Evolutionary conservation across 139 green algal genomes (phyloP), one percentile per base, ranked within the genome.

Genomic region (Chlorella vulgaris): DNA sequence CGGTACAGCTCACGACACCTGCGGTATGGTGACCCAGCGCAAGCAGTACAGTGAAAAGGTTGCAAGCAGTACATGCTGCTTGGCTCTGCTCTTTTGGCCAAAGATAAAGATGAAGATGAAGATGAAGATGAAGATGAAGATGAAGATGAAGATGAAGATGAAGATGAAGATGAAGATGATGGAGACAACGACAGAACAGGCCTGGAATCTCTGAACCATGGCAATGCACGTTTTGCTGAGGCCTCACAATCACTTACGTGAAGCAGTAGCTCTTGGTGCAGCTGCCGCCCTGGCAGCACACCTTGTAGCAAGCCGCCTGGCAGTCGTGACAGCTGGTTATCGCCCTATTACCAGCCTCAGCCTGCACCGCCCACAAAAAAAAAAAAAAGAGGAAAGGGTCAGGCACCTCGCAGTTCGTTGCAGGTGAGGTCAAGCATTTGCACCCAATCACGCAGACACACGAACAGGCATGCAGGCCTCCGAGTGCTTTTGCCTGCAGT

Each of bases 1-100:
- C 38, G 68, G 36, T 84, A 67, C 68, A 80, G 79, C 55, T 73
- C 33, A 36, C 18, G 60, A 60, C 70, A 76, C 47, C 69, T 81
- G 80, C 22, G 29, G 42, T 63, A 39, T 28, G 36, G 7, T 4
- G 28, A 18, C 19, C 47, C 13, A 58, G 63, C 13, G 18, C 63
- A 42, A 21, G 63, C 35, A 21, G 21, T 31, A 15, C n/a, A 70
- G 29, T 24, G 6, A 5, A 43, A 6, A 8, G 26, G 63, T 47
- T 70, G 63, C 6, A 7, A 39, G 15, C 18, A 7, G 2, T 31
- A 38, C 10, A 15, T 38, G 60, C 26, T 38, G 22, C 28, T n/a
- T n/a, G n/a, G n/a, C n/a, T n/a, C n/a, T n/a, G n/a, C n/a, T n/a
- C n/a, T n/a, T n/a, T n/a, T n/a, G n/a, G n/a, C n/a, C n/a, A n/a